phyloP scores from a whole-genome alignment of 2,329 filamentous ascomycete species.

The Aspergillus texensis region DNA sequence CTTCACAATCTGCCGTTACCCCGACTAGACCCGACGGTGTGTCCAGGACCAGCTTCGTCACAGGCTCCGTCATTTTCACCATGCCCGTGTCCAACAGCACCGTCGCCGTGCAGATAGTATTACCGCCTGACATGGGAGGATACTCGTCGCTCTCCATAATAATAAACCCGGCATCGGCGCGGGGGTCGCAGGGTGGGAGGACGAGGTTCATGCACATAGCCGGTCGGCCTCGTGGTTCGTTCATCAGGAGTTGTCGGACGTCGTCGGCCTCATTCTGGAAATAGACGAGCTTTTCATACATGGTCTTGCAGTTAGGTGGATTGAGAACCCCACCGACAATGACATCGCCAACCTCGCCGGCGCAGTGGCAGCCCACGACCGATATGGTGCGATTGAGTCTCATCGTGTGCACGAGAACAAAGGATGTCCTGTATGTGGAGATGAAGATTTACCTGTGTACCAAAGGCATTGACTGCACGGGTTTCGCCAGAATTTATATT shows the following conservation, averaged over 20 bases:
- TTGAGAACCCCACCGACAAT: slow-evolving; percentile 52
- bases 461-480: neutral
- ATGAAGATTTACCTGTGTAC: neutral
- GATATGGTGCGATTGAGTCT: slow-evolving; percentile 14
- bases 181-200: slow-evolving; percentile 46
- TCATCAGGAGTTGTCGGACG: slow-evolving; percentile 46
- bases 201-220: slow-evolving; percentile 45
- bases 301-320: slow-evolving; percentile 38
- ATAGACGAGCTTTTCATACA: slow-evolving; percentile 52
- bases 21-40: slow-evolving; percentile 48
- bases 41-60: slow-evolving; percentile 45
- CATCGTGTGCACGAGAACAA: slow-evolving; percentile 40
- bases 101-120: slow-evolving; percentile 48
- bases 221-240: slow-evolving; percentile 49
- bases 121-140: slow-evolving; percentile 49
- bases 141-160: slow-evolving; percentile 52
- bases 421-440: too few relatives aligned
- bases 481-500: neutral
- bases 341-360: slow-evolving; percentile 50
- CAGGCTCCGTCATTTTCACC: slow-evolving; percentile 47
- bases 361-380: slow-evolving; percentile 24
- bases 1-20: slow-evolving; percentile 44
- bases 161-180: slow-evolving; percentile 49
- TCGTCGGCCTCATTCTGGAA: slow-evolving; percentile 44
- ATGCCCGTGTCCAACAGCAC: slow-evolving; percentile 53